Base-by-base conservation (phyloP, 345 rosid species). In the Populus ilicifolia region DNA sequence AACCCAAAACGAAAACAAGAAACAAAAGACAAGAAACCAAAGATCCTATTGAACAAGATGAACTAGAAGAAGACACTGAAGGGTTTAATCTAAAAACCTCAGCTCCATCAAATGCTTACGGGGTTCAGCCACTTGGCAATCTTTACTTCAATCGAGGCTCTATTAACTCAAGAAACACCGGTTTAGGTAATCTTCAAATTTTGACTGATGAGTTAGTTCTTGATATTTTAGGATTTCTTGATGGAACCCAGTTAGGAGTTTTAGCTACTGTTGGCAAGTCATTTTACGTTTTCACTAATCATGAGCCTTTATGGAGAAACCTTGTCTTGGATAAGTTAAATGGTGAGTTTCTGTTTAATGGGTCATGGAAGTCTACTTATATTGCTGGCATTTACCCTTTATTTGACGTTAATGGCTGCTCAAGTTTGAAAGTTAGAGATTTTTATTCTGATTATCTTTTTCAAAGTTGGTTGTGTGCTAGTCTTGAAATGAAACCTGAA, bases 391-490 rank as follows among this genome's bases (percentile, higher is more conserved):
- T 62, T 67, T 77, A 75, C n/a, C 93, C 91, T 25, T 80, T 84
- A 5, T 84, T 86, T 69, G 78, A 79, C 68, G 63, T 48, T 64
- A 20, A 8, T 61, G 30, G 65, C 10, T 67, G 70, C 33, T 67
- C 71, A 1, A 69, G 63, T 46, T 12, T 91, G 82, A 86, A 75
- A 80, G 88, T 96, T 61, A 84, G 89, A 76, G 94, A 96, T 67
- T 93, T 96, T 75, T 96, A 87, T 68, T 96, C 98, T 17, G 98
- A 96, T 82, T 90, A 93, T 84, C 79, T 93, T 75, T 93, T 96
- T 69, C 99, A 93, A 87, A 93, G 96, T 70, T 96, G 99, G 99
- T 80, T 96, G 36, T 96, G 98, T 86, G 98, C 99, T 61, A 96
- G 90, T 85, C 92, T 96, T 70, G 99, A 92, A 81, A 93, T 96